A percentile compares a stretch with the other conserved stretches of the same genome.
Conservation (phyloP, 495 filamentous ascomycete species). For the Antarctomyces pellizariae region DNA sequence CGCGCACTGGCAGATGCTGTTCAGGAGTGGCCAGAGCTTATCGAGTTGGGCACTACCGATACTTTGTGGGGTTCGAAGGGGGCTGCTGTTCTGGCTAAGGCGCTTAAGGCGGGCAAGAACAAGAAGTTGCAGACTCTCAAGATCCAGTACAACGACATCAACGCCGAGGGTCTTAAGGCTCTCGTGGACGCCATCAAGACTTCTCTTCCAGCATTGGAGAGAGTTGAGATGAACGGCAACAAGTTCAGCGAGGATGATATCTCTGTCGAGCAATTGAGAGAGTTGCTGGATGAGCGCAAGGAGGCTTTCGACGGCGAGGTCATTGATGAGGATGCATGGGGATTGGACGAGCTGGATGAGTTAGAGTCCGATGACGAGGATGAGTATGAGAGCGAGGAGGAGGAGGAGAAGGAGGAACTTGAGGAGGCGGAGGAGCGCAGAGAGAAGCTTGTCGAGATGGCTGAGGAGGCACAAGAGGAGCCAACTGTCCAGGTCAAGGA, state of each 20-base stretch:
- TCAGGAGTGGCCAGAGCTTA: constrained; percentile 45
- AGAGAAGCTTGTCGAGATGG: constrained; percentile 42
- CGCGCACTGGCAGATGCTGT: constrained; percentile 54
- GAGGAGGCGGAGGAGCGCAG: constrained; percentile 35
- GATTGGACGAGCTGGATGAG: constrained; percentile 63
- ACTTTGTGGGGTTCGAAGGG: constrained; percentile 67
- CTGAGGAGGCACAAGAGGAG: constrained; percentile 49
- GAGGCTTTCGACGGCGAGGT: constrained; percentile 34
- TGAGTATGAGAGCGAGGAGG: constrained; percentile 47
- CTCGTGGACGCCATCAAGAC: constrained; percentile 39
- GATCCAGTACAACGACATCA: constrained; percentile 90
- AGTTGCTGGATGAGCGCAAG: constrained; percentile 31
- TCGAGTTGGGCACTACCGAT: constrained; percentile 75
- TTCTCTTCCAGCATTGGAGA: constrained; percentile 44
- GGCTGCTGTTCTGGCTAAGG: constrained; percentile 43
- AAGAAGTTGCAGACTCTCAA: constrained; percentile 52
- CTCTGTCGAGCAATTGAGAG: constrained; percentile 24
- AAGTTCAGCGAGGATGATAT: constrained; percentile 74
- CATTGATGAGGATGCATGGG: constrained; percentile 48
- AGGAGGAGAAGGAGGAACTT: constrained; percentile 41
- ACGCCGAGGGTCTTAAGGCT: constrained; percentile 40
- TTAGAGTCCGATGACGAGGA: constrained; percentile 49
- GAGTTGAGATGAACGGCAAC: constrained; percentile 89
- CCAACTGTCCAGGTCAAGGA: constrained; percentile 51
- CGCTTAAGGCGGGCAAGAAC: constrained; percentile 54